Conservation (phyloP, 495 filamentous ascomycete genomes). For the Neurospora sp. region DNA sequence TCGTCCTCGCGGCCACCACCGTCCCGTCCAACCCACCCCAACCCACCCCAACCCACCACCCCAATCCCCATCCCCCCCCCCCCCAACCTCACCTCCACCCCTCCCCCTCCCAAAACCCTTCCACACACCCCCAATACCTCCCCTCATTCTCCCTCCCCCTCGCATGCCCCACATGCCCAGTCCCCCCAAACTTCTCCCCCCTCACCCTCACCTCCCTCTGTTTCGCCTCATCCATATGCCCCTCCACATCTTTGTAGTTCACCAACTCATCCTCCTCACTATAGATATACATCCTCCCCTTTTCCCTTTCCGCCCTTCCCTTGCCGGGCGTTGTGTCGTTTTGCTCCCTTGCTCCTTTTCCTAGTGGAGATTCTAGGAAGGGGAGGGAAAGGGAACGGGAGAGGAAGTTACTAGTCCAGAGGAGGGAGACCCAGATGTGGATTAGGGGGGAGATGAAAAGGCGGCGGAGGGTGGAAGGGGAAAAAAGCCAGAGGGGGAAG, state of each 20-base stretch:
- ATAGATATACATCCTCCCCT: slow-evolving; percentile 33
- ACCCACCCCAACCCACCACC: neutral
- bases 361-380: slow-evolving; percentile 17
- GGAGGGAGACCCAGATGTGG: slow-evolving; percentile 3
- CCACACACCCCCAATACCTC: slow-evolving; percentile 34
- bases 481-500: neutral
- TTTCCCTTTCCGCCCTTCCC: slow-evolving; percentile 18
- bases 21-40: too few relatives aligned
- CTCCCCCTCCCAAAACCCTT: slow-evolving; percentile 26
- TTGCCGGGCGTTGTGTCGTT: slow-evolving; percentile 11
- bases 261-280: slow-evolving; percentile 29
- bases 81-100: neutral
- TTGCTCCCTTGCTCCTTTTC: slow-evolving; percentile 13
- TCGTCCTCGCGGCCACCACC: too few relatives aligned
- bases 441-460: slow-evolving; percentile 16
- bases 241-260: slow-evolving; percentile 29
- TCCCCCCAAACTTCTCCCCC: slow-evolving; percentile 26
- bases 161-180: slow-evolving; percentile 34
- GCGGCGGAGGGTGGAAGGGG: neutral
- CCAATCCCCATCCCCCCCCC: neutral
- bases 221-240: slow-evolving; percentile 25
- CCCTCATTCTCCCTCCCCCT: slow-evolving; percentile 17
- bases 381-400: fast-evolving
- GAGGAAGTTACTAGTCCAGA: slow-evolving; percentile 12
- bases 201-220: slow-evolving; percentile 21